Evolutionary conservation across 2,329 filamentous ascomycete genomes (phyloP).

Genomic region (Tolypocladium sp.): DNA sequence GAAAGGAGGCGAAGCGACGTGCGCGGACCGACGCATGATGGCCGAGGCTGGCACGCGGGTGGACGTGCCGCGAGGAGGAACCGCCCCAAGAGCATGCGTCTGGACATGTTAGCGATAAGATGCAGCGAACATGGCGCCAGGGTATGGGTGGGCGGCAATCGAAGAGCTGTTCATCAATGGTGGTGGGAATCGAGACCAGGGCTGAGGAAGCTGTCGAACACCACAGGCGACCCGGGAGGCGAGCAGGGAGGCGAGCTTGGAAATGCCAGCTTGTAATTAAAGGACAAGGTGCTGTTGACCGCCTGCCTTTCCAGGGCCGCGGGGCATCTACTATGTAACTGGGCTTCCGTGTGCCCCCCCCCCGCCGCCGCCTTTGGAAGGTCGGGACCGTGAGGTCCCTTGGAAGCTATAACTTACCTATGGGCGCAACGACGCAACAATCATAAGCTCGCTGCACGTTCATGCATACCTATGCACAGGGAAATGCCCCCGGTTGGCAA

Average conservation of each 20-base stretch:
- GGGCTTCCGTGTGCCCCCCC: too few species aligned
- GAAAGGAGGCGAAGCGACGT: slow-evolving; percentile 34
- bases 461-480: not conserved
- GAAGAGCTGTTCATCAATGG: not conserved
- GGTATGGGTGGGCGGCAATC: not conserved
- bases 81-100: not conserved
- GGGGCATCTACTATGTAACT: too few species aligned
- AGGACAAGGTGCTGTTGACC: not conserved
- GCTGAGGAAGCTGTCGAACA: not conserved
- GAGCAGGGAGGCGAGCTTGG: too few species aligned
- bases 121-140: not conserved
- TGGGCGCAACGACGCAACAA: not conserved
- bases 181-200: not conserved
- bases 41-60: not conserved
- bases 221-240: too few species aligned
- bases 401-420: not conserved
- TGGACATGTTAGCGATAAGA: not conserved
- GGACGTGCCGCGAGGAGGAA: not conserved
- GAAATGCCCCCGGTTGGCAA: not conserved
- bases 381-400: not conserved
- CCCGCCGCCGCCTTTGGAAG: not conserved
- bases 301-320: not conserved
- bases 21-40: not conserved
- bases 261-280: not conserved
- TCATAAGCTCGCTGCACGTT: not conserved